Evolutionary conservation across 306 rosid species (phyloP), one percentile per base, ranked within the genome.

Genomic region (Lathyrus oleraceus): DNA sequence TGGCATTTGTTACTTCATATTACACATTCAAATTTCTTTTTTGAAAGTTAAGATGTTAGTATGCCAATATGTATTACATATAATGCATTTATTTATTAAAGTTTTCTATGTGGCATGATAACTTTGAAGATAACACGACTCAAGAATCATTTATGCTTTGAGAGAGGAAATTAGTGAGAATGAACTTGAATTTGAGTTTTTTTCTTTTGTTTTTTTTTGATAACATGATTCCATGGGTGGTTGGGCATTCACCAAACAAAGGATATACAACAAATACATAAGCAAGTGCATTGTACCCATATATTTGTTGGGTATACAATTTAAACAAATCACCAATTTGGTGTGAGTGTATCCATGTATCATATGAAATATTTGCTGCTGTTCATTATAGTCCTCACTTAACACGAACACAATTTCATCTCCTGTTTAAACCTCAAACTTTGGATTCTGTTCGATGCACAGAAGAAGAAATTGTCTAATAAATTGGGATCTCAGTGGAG

Each of bases 401-500:
- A 27, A 23, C 45, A 35, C 3, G 8, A 28, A 27, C 17, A 11
- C 20, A 19, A 40, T 69, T 62, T 69, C 15, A 15, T 21, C 9
- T 25, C 7, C 21, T 58, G 38, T 36, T 54, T 74, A 73, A 69
- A 35, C 45, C 80, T 74, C 65, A 49, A 8, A 21, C 32, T 74
- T 42, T 81, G 5, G 61, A 30, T 59, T 44, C 60, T 83, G 73
- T 45, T 65, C 54, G 67, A 53, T 82, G 62, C 43, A 35, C 78
- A 93, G 98, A 93, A 88, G 87, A 90, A 78, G 79, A 93, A 87
- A 67, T 73, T 88, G 77, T 77, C 93, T 35, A 93, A 90, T 72
- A 87, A 87, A 78, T 74, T 90, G 76, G 98, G 98, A 81, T 72
- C 91, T 51, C 91, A 84, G 72, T 93, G 98, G 98, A 88, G 79